Percentiles rank a stretch among this genome's conserved stretches.
These are phyloP conservation scores for Cryptococcus sp. DNA, from an alignment of 1,284 basidiomycete species.

Conservation along the genomic window DNA sequence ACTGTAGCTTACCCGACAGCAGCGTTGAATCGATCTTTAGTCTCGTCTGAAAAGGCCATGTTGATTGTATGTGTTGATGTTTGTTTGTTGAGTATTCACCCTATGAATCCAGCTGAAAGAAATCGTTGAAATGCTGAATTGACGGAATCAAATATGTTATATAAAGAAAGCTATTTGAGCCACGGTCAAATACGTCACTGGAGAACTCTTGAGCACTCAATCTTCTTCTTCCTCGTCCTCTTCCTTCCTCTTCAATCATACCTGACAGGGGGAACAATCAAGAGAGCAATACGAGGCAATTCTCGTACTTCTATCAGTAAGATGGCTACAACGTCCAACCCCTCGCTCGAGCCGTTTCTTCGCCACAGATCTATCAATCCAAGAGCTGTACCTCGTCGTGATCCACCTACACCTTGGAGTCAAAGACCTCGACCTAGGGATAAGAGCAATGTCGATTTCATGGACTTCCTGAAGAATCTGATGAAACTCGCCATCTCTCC, in stretches of 20 bases:
- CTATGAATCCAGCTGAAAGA: too few relatives aligned
- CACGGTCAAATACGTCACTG: too few relatives aligned
- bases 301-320: background rate
- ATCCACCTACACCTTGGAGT: background rate
- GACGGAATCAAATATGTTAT: too few relatives aligned
- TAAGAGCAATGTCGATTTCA: conserved; percentile 23
- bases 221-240: too few relatives aligned
- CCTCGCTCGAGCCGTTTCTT: conserved; percentile 16
- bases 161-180: too few relatives aligned
- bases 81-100: too few relatives aligned
- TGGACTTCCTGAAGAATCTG: conserved; percentile 31
- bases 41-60: conserved; percentile 49
- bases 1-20: conserved; percentile 39
- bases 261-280: too few relatives aligned
- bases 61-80: background rate
- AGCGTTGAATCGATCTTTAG: conserved; percentile 47
- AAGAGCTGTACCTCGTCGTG: conserved; percentile 2
- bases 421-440: background rate
- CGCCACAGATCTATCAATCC: conserved; percentile 8
- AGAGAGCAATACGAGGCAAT: too few relatives aligned
- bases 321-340: conserved; percentile 7
- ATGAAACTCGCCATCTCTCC: conserved; percentile 24
- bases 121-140: too few relatives aligned
- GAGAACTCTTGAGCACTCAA: too few relatives aligned
- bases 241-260: too few relatives aligned